A percentile compares a stretch with the other conserved stretches of the same genome.
phyloP scores from a whole-genome alignment of 2,329 filamentous ascomycete genomes.

The Xylariaceae sp. region DNA sequence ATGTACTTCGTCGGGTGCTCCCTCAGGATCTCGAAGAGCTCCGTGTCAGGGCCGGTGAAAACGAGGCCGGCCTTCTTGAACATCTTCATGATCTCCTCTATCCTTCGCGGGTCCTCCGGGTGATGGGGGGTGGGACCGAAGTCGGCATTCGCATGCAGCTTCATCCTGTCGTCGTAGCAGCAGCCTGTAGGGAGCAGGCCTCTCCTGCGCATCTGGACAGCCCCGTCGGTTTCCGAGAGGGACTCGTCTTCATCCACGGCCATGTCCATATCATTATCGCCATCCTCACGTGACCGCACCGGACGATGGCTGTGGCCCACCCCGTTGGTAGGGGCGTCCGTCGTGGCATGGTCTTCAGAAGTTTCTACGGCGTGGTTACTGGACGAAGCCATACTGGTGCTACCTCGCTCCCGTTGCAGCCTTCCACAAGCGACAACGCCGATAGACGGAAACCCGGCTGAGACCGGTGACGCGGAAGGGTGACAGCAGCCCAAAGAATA shows the following conservation, averaged over 20 bases:
- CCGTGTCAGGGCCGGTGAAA: slow-evolving; percentile 52
- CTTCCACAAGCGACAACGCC: slow-evolving; percentile 17
- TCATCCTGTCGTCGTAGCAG: slow-evolving; percentile 93
- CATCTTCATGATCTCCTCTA: slow-evolving; percentile 87
- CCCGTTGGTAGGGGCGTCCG: slow-evolving; percentile 38
- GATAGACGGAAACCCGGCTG: no score
- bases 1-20: slow-evolving; percentile 55
- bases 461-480: no score
- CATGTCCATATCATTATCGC: slow-evolving; percentile 30
- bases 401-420: slow-evolving; percentile 1
- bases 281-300: slow-evolving; percentile 8
- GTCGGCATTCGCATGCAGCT: slow-evolving; percentile 84
- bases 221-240: slow-evolving; percentile 32
- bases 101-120: slow-evolving; percentile 87
- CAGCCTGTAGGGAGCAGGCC: slow-evolving; percentile 64
- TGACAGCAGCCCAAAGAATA: no score
- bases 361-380: slow-evolving; percentile 40
- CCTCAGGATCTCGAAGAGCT: slow-evolving; percentile 47
- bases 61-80: slow-evolving; percentile 79
- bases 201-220: slow-evolving; percentile 37
- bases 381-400: slow-evolving; percentile 1
- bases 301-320: no score
- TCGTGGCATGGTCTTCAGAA: slow-evolving; percentile 41
- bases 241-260: slow-evolving; percentile 29
- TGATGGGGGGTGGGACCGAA: slow-evolving; percentile 72